Evolutionary conservation across 202 grass and related monocot genomes (phyloP).

Genomic region (Tripidium arundinaceum): DNA sequence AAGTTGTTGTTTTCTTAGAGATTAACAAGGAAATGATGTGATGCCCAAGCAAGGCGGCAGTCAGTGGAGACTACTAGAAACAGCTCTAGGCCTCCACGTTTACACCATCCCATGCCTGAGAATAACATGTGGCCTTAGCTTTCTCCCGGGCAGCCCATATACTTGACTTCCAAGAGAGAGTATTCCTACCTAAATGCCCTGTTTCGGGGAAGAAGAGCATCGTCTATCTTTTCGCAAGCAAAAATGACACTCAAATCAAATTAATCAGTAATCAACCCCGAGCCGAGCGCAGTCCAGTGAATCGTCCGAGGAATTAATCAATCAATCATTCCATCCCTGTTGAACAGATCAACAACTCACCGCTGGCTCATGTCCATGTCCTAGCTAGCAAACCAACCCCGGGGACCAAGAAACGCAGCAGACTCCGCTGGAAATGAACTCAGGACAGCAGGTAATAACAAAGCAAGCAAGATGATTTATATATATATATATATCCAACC

Average conservation of each 20-base stretch:
- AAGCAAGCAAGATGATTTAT: neutral
- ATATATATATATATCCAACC: conserved; percentile 44
- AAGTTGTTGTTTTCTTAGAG: neutral
- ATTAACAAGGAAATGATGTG: conserved; percentile 5
- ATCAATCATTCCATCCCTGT: no score
- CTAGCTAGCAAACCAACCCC: neutral
- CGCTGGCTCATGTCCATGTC: neutral
- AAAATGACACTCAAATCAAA: neutral
- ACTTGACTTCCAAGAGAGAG: no score
- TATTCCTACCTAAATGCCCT: neutral
- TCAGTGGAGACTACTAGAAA: neutral
- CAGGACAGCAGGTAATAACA: neutral
- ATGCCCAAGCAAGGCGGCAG: neutral
- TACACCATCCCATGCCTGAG: neutral
- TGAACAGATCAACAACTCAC: neutral
- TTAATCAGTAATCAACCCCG: neutral
- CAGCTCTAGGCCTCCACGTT: neutral
- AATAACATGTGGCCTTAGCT: neutral
- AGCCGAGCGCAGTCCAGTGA: neutral
- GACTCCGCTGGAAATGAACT: neutral
- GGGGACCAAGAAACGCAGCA: neutral
- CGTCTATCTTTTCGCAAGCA: neutral
- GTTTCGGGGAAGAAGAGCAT: neutral
- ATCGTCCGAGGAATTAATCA: neutral
- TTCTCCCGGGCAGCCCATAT: neutral